Conservation (phyloP, 2,329 filamentous ascomycete genomes). For the Colletotrichum cordylinicola region DNA sequence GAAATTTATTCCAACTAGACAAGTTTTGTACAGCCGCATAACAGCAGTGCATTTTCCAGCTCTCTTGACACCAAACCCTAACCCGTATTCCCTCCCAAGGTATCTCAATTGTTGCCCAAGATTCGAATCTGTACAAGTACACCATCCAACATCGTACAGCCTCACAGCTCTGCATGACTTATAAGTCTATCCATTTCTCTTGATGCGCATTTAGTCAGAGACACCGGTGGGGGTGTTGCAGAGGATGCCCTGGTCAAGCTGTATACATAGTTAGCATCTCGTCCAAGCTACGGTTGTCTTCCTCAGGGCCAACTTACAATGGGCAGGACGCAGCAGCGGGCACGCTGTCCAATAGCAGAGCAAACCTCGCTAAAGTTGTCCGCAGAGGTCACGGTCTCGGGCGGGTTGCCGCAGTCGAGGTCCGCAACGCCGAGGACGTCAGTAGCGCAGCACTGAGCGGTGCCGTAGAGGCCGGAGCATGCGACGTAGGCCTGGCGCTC, state of each 20-base stretch:
- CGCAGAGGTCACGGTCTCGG: constrained; percentile 38
- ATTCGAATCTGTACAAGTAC: neutral
- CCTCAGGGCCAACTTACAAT: constrained; percentile 31
- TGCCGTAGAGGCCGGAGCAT: constrained; percentile 48
- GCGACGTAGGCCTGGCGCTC: constrained; percentile 44
- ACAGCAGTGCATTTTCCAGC: neutral
- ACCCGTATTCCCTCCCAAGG: neutral
- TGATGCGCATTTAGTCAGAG: constrained; percentile 23
- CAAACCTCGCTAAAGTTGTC: constrained; percentile 52
- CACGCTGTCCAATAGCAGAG: constrained; percentile 55
- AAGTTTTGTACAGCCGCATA: neutral
- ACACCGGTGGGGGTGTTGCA: constrained; percentile 39
- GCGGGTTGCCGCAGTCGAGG: constrained; percentile 59
- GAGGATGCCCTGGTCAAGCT: constrained; percentile 39
- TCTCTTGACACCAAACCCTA: neutral
- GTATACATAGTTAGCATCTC: neutral
- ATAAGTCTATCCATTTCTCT: neutral
- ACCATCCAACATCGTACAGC: neutral
- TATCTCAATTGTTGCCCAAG: neutral
- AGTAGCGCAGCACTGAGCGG: constrained; percentile 64
- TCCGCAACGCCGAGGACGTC: constrained; percentile 64
- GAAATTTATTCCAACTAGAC: neutral
- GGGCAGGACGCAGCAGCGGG: constrained; percentile 63
- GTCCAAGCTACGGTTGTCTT: neutral
- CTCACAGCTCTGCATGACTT: neutral